Percentiles rank a stretch among this genome's conserved stretches.
Conservation (phyloP, 2,329 filamentous ascomycete genomes). For the Zymoseptoria brevis region DNA sequence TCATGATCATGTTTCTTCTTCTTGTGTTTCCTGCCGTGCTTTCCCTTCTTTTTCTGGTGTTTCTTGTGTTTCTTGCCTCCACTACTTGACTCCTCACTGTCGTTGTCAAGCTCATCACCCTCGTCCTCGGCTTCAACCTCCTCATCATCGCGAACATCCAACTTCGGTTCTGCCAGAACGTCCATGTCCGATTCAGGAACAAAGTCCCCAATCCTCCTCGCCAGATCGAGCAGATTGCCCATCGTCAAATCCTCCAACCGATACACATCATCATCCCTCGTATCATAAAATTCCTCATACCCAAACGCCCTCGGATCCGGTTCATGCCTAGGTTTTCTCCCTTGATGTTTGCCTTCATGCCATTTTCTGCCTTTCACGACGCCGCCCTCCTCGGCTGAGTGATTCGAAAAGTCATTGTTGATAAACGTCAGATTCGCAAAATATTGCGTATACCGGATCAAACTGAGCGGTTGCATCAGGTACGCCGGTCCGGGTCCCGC, state of each 20-base stretch:
- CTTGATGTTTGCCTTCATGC: slow-evolving; percentile 56
- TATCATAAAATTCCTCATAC: slow-evolving; percentile 82
- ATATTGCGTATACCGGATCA: slow-evolving; percentile 79
- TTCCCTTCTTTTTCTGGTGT: slow-evolving; percentile 19
- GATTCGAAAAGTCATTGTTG: slow-evolving; percentile 58
- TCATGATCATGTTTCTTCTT: slow-evolving; percentile 37
- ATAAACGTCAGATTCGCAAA: slow-evolving; percentile 88
- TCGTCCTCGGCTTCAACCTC: slow-evolving; percentile 19
- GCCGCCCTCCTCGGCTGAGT: slow-evolving; percentile 16
- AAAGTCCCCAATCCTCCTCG: slow-evolving; percentile 63
- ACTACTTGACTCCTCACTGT: slow-evolving; percentile 20
- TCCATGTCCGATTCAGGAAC: slow-evolving; percentile 27
- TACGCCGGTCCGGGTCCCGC: slow-evolving; percentile 82
- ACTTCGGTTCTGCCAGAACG: slow-evolving; percentile 1
- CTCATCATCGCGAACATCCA: slow-evolving; percentile 26
- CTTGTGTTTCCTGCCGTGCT: slow-evolving; percentile 28
- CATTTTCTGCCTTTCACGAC: slow-evolving; percentile 40
- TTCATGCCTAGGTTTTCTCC: slow-evolving; percentile 46
- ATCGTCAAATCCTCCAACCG: slow-evolving; percentile 77
- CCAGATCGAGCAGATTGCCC: slow-evolving; percentile 68
- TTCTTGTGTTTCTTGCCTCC: slow-evolving; percentile 20
- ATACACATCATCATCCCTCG: slow-evolving; percentile 66
- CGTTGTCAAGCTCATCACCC: slow-evolving; percentile 13
- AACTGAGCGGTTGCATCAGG: slow-evolving; percentile 70
- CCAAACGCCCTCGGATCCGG: slow-evolving; percentile 56